Conservation (phyloP, 345 rosid species). For the Linum lewisii region DNA sequence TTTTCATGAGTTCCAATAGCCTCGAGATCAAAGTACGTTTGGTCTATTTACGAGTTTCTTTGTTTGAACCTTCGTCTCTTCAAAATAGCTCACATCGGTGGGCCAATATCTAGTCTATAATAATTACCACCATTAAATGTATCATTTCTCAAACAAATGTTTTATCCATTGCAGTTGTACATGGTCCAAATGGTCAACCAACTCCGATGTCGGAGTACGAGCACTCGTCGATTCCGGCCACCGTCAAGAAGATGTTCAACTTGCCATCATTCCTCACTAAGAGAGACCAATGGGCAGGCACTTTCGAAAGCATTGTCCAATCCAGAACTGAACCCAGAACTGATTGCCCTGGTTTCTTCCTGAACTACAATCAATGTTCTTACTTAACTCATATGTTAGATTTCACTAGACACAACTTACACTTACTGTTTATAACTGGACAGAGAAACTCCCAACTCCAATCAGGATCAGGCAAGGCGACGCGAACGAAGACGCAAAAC, state of each 20-base stretch:
- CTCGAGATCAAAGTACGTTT: too few species aligned
- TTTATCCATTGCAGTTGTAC: conserved; percentile 48
- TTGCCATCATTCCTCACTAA: conserved; percentile 57
- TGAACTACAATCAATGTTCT: too few species aligned
- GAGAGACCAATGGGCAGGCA: conserved; percentile 85
- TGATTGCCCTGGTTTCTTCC: conserved; percentile 58
- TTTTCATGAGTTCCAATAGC: too few species aligned
- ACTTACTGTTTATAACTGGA: neutral
- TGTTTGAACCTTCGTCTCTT: too few species aligned
- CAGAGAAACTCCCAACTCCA: conserved; percentile 49
- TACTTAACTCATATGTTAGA: too few species aligned
- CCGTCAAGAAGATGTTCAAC: conserved; percentile 72
- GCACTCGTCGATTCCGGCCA: conserved; percentile 91
- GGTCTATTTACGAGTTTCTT: too few species aligned
- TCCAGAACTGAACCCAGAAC: conserved; percentile 54
- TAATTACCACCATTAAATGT: too few species aligned
- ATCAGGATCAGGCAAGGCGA: conserved; percentile 44
- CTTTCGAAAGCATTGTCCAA: conserved; percentile 59
- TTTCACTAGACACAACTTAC: too few species aligned
- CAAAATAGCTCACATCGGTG: too few species aligned
- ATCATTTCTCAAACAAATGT: too few species aligned
- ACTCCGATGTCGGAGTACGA: conserved; percentile 70
- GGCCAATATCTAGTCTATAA: too few species aligned
- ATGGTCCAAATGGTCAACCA: conserved; percentile 75
- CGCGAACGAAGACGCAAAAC: conserved; percentile 53